Evolutionary conservation across 1,284 basidiomycete genomes (phyloP), one percentile per base, ranked within the genome.

Genomic region (Cerrena zonata): DNA sequence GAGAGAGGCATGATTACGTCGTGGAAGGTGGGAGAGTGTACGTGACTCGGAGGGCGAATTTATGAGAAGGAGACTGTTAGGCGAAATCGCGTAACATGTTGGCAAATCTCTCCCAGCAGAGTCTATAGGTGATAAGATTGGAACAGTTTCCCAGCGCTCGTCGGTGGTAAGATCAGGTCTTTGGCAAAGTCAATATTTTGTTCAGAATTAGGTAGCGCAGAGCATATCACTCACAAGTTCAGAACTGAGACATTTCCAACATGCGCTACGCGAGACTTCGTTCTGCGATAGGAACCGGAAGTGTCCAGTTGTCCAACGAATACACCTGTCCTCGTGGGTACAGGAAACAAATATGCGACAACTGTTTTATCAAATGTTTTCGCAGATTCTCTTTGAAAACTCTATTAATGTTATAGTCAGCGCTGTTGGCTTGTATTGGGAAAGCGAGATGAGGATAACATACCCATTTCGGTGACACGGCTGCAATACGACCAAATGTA

Each of bases 141-240:
- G 63, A 1, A 69, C 65, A 37, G 66, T 60, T 45, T 80, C 75
- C 74, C 79, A 86, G 10, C 68, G 66, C n/a, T 69, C 69, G 52
- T 79, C 73, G 42, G 78, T 71, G 5, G 58, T 66, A 47, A 88
- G 65, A 45, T 79, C 76, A 36, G 77, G 75, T 46, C 86, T 88
- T 53, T 18, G 36, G 34, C n/a, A n/a, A n/a, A n/a, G n/a, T n/a
- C n/a, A n/a, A n/a, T 11, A 18, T 2, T 34, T 18, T 15, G 25
- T 3, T 22, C 21, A 43, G 10, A 11, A 22, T 15, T 15, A 22
- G n/a, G 41, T 25, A 3, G 23, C 19, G 10, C 5, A 36, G 7
- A 49, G 11, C 25, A 7, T 19, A 44, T 11, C 18, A 61, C 79
- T 57, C 55, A 86, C 86, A 84, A 48, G 54, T 74, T 76, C 25